Evolutionary conservation across 805 yeast genomes (phyloP).

Genomic region (Wickerhamiella brachini): DNA sequence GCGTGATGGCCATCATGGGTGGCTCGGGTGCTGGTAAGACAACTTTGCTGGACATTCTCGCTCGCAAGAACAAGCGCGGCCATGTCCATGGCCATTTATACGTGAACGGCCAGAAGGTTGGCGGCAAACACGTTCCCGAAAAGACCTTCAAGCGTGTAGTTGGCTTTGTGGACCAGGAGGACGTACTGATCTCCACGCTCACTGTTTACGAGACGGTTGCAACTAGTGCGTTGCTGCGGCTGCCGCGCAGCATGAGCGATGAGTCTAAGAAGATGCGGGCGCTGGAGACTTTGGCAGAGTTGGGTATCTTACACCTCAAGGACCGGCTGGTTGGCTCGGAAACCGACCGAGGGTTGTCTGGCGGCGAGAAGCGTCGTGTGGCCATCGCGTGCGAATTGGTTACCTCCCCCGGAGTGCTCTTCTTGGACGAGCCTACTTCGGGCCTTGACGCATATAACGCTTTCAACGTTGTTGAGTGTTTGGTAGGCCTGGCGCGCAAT

Average conservation of each 20-base stretch:
- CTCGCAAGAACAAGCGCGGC: slow-evolving; percentile 78
- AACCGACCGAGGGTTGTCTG: slow-evolving; percentile 81
- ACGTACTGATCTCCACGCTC: slow-evolving; percentile 74
- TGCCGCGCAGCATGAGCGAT: slow-evolving; percentile 69
- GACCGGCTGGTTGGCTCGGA: slow-evolving; percentile 83
- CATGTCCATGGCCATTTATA: slow-evolving; percentile 47
- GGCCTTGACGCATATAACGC: slow-evolving; percentile 94
- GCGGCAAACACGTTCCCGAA: slow-evolving; percentile 11
- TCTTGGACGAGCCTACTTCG: slow-evolving; percentile 87
- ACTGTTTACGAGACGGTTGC: slow-evolving; percentile 93
- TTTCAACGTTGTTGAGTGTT: slow-evolving; percentile 71
- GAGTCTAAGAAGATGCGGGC: slow-evolving; percentile 66
- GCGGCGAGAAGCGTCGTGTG: slow-evolving; percentile 85
- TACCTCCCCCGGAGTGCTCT: slow-evolving; percentile 70
- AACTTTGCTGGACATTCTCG: slow-evolving; percentile 79
- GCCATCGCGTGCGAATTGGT: slow-evolving; percentile 90
- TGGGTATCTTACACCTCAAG: slow-evolving; percentile 68
- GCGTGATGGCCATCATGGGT: slow-evolving; percentile 92
- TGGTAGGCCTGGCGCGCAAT: slow-evolving; percentile 65
- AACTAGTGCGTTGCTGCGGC: slow-evolving; percentile 76
- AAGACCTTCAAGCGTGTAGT: slow-evolving; percentile 48
- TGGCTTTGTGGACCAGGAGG: slow-evolving; percentile 96
- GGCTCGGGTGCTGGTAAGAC: slow-evolving; percentile 99
- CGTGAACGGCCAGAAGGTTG: slow-evolving; percentile 47
- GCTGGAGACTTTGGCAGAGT: slow-evolving; percentile 68